Conservation (phyloP, 495 filamentous ascomycete genomes). For the Echria macrotheca region DNA sequence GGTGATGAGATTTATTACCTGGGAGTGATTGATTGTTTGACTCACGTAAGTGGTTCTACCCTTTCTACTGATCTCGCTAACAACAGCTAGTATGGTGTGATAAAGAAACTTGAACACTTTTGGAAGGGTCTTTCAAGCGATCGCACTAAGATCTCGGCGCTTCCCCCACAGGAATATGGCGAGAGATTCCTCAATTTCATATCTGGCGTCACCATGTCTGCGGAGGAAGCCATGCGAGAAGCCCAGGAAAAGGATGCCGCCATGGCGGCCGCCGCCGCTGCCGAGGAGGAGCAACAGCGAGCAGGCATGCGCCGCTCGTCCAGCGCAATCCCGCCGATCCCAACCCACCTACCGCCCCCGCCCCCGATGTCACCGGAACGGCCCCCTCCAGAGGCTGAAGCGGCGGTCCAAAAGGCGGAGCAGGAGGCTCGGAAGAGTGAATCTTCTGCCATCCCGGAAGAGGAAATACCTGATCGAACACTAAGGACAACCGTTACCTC, state of each 20-base stretch:
- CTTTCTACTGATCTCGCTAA: no score
- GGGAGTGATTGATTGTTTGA: conserved; percentile 96
- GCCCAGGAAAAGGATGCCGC: conserved; percentile 45
- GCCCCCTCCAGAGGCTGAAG: conserved; percentile 37
- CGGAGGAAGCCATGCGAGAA: conserved; percentile 69
- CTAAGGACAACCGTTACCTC: conserved; percentile 45
- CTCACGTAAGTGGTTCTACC: conserved; percentile 66
- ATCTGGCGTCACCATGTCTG: conserved; percentile 78
- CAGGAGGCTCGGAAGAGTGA: conserved; percentile 31
- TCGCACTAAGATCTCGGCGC: conserved; percentile 81
- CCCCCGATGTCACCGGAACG: conserved; percentile 38
- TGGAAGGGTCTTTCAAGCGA: conserved; percentile 84
- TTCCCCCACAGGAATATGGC: conserved; percentile 88
- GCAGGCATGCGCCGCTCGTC: conserved; percentile 24
- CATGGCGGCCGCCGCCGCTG: conserved; percentile 34
- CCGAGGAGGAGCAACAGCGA: conserved; percentile 26
- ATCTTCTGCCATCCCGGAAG: conserved; percentile 38
- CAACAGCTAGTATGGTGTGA: conserved; percentile 65
- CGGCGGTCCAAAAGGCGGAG: conserved; percentile 28
- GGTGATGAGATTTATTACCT: conserved; percentile 96
- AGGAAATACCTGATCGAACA: conserved; percentile 41
- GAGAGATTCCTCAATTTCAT: conserved; percentile 95
- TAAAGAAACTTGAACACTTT: conserved; percentile 87
- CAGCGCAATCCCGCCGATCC: conserved; percentile 31
- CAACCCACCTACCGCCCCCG: conserved; percentile 41